A percentile compares a stretch with the other conserved stretches of the same genome.
Evolutionary conservation across 805 yeast genomes (phyloP).

Genomic region (Ogataea siamensis): DNA sequence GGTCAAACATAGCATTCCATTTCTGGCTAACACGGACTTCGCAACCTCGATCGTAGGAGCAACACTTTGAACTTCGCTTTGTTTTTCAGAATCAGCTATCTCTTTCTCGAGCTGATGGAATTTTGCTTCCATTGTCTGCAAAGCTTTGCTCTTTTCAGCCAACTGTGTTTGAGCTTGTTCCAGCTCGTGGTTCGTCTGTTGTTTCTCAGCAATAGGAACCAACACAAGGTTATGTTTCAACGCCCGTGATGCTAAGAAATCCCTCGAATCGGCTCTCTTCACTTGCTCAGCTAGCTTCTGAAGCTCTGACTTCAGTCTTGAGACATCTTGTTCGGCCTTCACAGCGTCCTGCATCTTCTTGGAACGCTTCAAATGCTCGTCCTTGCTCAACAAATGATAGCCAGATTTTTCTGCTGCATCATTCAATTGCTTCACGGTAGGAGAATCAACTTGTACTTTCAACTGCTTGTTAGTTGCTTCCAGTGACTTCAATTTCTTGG

Average conservation of each 20-base stretch:
- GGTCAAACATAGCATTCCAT: constrained; percentile 3
- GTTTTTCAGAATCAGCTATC: background rate
- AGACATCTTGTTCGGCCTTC: background rate
- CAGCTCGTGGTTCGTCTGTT: background rate
- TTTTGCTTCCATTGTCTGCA: constrained; percentile 1
- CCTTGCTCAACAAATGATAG: constrained; percentile 5
- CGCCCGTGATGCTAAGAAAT: constrained; percentile 3
- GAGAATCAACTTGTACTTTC: constrained; percentile 21
- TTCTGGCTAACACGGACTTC: constrained; percentile 1
- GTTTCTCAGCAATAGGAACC: constrained; percentile 5
- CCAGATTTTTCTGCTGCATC: constrained; percentile 22
- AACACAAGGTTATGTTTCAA: constrained; percentile 15
- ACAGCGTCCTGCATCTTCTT: background rate
- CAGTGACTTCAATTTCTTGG: background rate
- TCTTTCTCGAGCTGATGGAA: background rate
- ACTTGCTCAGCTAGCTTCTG: background rate
- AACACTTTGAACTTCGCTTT: constrained; percentile 1
- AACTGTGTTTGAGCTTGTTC: background rate
- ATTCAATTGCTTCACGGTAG: constrained; percentile 26
- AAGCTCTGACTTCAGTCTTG: background rate
- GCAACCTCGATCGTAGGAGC: constrained; percentile 3
- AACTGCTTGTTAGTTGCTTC: background rate
- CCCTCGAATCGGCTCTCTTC: constrained; percentile 14
- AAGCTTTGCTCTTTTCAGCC: background rate
- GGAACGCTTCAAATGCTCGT: constrained; percentile 1